These are phyloP conservation scores for Blastomyces emzantsi DNA, from an alignment of 2,329 filamentous ascomycete genomes.

Conservation along the genomic window DNA sequence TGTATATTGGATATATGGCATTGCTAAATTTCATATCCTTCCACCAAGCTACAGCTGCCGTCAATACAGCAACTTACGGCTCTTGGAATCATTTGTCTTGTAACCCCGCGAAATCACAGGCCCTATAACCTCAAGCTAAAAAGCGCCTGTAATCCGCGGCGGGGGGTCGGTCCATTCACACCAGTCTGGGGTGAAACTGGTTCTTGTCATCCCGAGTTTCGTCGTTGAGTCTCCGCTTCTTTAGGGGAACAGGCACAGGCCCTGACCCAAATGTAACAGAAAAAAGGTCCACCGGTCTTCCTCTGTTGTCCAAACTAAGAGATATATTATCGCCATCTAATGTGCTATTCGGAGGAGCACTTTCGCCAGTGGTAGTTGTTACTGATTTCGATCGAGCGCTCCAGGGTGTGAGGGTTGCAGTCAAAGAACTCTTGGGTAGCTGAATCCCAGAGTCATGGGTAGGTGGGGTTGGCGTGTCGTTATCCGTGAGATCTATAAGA, in stretches of 20 bases:
- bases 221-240: constrained; percentile 1
- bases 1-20: neutral
- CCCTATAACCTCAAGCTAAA: neutral
- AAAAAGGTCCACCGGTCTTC: neutral
- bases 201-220: neutral
- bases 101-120: neutral
- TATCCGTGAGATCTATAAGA: neutral
- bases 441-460: neutral
- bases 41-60: neutral
- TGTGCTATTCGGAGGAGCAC: neutral
- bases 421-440: neutral
- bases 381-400: neutral
- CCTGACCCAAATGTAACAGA: neutral
- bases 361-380: neutral
- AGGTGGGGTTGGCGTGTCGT: neutral
- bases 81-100: neutral
- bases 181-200: neutral
- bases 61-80: no score
- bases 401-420: neutral
- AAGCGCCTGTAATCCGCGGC: neutral
- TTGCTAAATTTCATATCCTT: neutral
- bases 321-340: neutral
- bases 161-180: neutral
- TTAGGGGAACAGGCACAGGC: neutral
- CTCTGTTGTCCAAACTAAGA: neutral